These are phyloP conservation scores for Aurinia saxatilis DNA, from an alignment of 345 rosid genomes.

Conservation along the genomic window DNA sequence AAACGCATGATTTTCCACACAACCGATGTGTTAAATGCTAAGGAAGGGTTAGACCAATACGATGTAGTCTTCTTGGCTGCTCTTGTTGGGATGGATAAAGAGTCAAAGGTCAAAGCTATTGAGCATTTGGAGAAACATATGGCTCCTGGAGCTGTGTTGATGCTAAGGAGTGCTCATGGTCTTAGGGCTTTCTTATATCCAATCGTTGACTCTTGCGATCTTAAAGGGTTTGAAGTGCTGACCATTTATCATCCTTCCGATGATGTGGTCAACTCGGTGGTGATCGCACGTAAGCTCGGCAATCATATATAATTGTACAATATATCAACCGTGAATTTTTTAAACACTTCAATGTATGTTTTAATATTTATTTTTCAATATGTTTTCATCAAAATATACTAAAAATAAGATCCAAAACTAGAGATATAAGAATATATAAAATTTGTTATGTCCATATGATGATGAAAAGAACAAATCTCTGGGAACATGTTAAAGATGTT, in stretches of 20 bases:
- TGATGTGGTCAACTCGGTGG: slow-evolving; percentile 81
- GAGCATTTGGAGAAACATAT: slow-evolving; percentile 52
- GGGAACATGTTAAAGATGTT: too few species aligned
- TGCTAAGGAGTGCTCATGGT: slow-evolving; percentile 86
- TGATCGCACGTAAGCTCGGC: slow-evolving; percentile 60
- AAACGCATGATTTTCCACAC: slow-evolving; percentile 64
- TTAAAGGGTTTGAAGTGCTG: slow-evolving; percentile 62
- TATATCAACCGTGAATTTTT: too few species aligned
- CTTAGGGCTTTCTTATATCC: slow-evolving; percentile 92
- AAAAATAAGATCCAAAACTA: too few species aligned
- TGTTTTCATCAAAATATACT: too few species aligned
- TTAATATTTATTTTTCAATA: too few species aligned
- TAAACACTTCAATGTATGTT: too few species aligned
- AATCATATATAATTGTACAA: too few species aligned
- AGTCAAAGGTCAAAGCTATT: slow-evolving; percentile 45
- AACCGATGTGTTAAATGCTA: slow-evolving; percentile 44
- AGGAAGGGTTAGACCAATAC: slow-evolving; percentile 44
- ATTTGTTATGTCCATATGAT: too few species aligned
- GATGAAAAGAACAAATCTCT: too few species aligned
- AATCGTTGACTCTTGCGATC: slow-evolving; percentile 57
- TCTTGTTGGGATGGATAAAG: slow-evolving; percentile 77
- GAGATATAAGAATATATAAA: too few species aligned
- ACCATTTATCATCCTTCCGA: slow-evolving; percentile 73
- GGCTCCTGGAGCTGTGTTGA: slow-evolving; percentile 57
- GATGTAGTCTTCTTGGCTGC: slow-evolving; percentile 91